Base-by-base conservation (phyloP, 345 rosid species). In the Syzygium aqueum region DNA sequence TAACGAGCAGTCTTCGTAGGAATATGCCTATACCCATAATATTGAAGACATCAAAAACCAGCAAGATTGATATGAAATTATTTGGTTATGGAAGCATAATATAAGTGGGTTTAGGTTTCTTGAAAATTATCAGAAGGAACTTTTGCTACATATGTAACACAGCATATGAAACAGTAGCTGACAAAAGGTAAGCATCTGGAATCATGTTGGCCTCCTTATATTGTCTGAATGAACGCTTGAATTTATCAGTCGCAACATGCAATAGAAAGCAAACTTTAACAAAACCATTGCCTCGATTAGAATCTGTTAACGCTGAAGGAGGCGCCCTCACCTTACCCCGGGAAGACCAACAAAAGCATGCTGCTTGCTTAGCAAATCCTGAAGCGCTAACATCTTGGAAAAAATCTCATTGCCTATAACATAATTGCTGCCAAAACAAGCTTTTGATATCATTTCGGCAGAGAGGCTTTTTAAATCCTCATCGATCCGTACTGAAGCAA, bases 381-480 rank as follows among this genome's bases (percentile, higher is more conserved):
- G 88, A 86, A 90, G 91, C 57, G 19, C 51, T 63, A 30, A 51
- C 80, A 90, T 89, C 85, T 85, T 87, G 22, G 37, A 23, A 84
- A 91, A 90, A 50, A 90, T 90, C 51, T 88, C 87, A 51, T 87
- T 78, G n/a, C 91, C 91, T 4, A 25, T 27, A 52, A 40, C 33
- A 43, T 88, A 57, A 56, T 86, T 88, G 88, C 90, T 91, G 7
- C 93, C 87, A 53, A 91, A 91, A 77, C 91, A 90, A 17, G 89
- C 87, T 85, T 89, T 90, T 23, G 89, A 88, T 77, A 90, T 90
- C 19, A 91, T 67, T 87, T 90, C 89, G 15, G 91, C 93, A 22
- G 89, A 85, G 40, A 91, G 82, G 85, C 78, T 51, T 83, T 57
- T 88, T 61, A 91, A 54, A 73, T 88, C 90, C 49, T 46, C 86